phyloP scores from a whole-genome alignment of 495 filamentous ascomycete species.

The Podospora pseudocomata region DNA sequence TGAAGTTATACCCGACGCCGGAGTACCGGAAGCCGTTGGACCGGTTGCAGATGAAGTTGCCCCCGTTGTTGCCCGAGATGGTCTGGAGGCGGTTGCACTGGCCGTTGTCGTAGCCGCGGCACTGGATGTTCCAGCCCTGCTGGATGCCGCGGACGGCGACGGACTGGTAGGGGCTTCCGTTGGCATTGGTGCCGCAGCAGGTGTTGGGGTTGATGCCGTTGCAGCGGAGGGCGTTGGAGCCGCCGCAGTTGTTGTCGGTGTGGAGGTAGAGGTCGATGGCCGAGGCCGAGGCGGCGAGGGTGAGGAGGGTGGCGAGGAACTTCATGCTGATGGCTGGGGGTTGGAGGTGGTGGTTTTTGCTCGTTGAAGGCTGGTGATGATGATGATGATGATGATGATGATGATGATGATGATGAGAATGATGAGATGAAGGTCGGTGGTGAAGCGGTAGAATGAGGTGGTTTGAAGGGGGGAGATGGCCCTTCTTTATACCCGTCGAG shows the following conservation, averaged over 20 bases:
- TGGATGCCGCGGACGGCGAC: not conserved
- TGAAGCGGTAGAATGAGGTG: too few species aligned
- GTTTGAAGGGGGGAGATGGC: too few species aligned
- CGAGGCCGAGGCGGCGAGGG: not conserved
- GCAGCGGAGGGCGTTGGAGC: not conserved
- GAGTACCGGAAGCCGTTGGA: not conserved
- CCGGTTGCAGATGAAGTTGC: not conserved
- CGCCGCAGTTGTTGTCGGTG: not conserved
- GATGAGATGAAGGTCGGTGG: not conserved
- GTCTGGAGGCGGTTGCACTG: not conserved
- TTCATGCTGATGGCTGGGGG: slow-evolving; percentile 12
- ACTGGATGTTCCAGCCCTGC: not conserved
- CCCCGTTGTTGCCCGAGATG: not conserved
- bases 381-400: not conserved
- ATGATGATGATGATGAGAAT: not conserved
- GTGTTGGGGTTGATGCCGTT: not conserved
- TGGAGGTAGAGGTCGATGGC: slow-evolving; percentile 1
- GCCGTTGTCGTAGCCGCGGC: not conserved
- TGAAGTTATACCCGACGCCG: not conserved
- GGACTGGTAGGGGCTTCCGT: not conserved
- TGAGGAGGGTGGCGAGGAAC: slow-evolving; percentile 6
- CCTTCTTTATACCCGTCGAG: too few species aligned
- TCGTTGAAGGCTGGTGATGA: not conserved
- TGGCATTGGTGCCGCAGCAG: not conserved
- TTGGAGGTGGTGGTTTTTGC: not conserved